Evolutionary conservation across 2,329 filamentous ascomycete genomes (phyloP).

Genomic region (Microsporum audouinii): DNA sequence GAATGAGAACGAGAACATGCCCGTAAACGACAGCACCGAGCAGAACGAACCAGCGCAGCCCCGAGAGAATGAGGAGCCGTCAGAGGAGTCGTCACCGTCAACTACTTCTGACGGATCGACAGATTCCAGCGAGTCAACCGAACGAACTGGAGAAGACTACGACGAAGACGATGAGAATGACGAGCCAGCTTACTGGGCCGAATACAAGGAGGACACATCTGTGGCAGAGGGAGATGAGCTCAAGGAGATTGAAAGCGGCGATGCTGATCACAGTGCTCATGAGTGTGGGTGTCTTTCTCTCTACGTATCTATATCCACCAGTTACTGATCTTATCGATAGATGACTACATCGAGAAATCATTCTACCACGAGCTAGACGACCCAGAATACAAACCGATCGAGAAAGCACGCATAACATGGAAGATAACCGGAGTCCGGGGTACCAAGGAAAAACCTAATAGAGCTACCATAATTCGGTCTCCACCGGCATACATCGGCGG

Average conservation of each 20-base stretch:
- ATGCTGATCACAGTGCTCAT: conserved; percentile 43
- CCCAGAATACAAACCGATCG: conserved; percentile 44
- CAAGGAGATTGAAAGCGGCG: conserved; percentile 42
- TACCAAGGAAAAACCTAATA: conserved; percentile 49
- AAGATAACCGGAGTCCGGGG: conserved; percentile 48
- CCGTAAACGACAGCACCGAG: background rate
- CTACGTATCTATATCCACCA: background rate
- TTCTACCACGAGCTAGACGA: conserved; percentile 47
- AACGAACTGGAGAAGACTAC: conserved; percentile 10
- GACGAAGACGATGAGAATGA: conserved; percentile 9
- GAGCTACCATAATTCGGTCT: conserved; percentile 48
- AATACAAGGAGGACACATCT: conserved; percentile 46
- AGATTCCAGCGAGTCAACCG: conserved; percentile 9
- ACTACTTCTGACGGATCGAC: conserved; percentile 7
- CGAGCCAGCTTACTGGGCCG: conserved; percentile 41
- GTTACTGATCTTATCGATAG: conserved; percentile 18
- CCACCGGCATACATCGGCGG: conserved; percentile 45
- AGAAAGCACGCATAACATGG: conserved; percentile 49
- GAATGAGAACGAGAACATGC: background rate
- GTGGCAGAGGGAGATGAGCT: conserved; percentile 47
- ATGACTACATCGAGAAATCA: conserved; percentile 48
- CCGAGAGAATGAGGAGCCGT: conserved; percentile 5
- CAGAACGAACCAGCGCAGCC: background rate
- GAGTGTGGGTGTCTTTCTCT: conserved; percentile 34
- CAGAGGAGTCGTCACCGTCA: conserved; percentile 10